Conservation (phyloP, 768 basidiomycete species). For the Psilocybe cyanescens region DNA sequence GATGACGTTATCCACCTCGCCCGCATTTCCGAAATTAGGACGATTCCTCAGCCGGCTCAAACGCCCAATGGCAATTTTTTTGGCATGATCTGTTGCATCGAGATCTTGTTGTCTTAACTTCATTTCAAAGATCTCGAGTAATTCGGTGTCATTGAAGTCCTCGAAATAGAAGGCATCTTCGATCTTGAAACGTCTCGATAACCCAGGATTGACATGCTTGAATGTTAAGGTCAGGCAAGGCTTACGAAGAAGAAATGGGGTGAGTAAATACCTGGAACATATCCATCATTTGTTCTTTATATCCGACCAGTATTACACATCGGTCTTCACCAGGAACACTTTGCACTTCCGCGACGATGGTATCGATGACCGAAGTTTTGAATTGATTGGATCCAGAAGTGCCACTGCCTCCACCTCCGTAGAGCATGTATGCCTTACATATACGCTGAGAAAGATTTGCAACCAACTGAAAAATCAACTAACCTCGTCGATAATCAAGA, state of each 20-base stretch:
- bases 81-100: slow-evolving; percentile 54
- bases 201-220: slow-evolving; percentile 72
- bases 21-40: slow-evolving; percentile 69
- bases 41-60: slow-evolving; percentile 45
- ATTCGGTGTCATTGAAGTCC: slow-evolving; percentile 59
- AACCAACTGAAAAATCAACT: slow-evolving; percentile 2
- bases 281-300: slow-evolving; percentile 67
- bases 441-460: neutral
- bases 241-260: neutral
- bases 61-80: slow-evolving; percentile 58
- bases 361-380: slow-evolving; percentile 75
- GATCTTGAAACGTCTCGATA: slow-evolving; percentile 65
- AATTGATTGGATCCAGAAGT: slow-evolving; percentile 44
- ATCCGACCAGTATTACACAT: slow-evolving; percentile 68
- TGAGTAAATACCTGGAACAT: slow-evolving; percentile 64
- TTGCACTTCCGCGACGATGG: slow-evolving; percentile 76
- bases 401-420: slow-evolving; percentile 43
- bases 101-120: slow-evolving; percentile 66
- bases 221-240: neutral
- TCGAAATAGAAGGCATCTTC: slow-evolving; percentile 74
- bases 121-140: slow-evolving; percentile 52
- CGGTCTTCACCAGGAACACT: slow-evolving; percentile 71
- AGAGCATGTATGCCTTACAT: slow-evolving; percentile 68
- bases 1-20: slow-evolving; percentile 66
- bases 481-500: slow-evolving; percentile 74